phyloP scores from a whole-genome alignment of 2,329 filamentous ascomycete genomes.

The Diplodia corticola region DNA sequence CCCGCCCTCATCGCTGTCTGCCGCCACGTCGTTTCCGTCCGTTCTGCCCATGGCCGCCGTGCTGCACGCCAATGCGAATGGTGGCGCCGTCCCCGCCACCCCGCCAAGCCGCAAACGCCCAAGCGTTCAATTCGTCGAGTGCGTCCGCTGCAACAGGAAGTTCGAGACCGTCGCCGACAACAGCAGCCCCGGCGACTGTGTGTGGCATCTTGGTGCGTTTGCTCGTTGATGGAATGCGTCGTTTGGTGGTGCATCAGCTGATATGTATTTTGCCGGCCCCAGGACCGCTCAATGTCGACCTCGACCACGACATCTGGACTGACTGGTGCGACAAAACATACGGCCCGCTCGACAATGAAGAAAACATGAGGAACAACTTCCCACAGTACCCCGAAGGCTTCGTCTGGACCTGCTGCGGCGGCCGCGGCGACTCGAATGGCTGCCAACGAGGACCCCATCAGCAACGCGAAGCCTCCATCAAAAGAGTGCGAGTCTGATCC shows the following conservation, averaged over 20 bases:
- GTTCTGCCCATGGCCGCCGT: constrained; percentile 3
- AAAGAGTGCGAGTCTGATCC: constrained; percentile 11
- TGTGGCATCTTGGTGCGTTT: constrained; percentile 16
- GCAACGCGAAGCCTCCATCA: constrained; percentile 11
- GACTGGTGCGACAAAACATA: neutral
- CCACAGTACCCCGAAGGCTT: constrained; percentile 2
- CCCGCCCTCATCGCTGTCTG: too few relatives aligned
- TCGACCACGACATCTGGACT: constrained; percentile 6
- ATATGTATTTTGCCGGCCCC: neutral
- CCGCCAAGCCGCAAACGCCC: constrained; percentile 15
- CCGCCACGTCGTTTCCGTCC: neutral
- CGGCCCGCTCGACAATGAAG: constrained; percentile 4
- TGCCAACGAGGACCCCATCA: constrained; percentile 17
- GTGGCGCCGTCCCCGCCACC: neutral
- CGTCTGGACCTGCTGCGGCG: constrained; percentile 16
- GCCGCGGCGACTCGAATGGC: neutral
- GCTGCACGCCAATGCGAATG: neutral
- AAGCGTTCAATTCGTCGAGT: constrained; percentile 7
- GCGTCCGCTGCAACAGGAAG: constrained; percentile 15
- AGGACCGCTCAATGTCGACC: constrained; percentile 12
- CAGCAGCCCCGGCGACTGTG: constrained; percentile 10
- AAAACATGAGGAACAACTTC: constrained; percentile 1
- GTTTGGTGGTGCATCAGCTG: constrained; percentile 1
- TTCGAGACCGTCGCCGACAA: constrained; percentile 14
- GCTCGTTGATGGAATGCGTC: neutral